A percentile compares a stretch with the other conserved stretches of the same genome.
Conservation (phyloP, 768 basidiomycete species). For the Baorangia bicolor region DNA sequence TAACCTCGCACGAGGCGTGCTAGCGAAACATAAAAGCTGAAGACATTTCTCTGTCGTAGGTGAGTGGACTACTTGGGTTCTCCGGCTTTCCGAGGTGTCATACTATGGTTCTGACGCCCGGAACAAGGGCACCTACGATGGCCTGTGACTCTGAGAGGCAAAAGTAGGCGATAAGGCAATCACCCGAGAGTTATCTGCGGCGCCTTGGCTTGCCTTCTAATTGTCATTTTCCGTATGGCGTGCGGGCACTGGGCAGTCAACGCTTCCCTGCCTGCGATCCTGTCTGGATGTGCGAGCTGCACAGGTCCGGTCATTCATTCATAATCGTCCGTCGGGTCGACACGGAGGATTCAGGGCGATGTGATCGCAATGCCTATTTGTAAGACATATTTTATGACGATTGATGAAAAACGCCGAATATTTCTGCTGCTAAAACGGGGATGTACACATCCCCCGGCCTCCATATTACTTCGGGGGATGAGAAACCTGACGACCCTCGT, state of each 20-base stretch:
- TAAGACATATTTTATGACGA: background rate
- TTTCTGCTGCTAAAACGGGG: no score
- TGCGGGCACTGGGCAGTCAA: background rate
- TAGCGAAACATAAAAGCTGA: background rate
- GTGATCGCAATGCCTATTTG: background rate
- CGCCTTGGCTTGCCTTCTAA: background rate
- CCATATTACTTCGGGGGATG: no score
- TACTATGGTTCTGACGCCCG: background rate
- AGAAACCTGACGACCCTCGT: no score
- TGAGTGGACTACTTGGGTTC: background rate
- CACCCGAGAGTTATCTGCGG: background rate
- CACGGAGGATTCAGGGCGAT: background rate
- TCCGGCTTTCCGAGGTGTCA: background rate
- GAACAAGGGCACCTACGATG: background rate
- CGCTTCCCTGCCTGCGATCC: background rate
- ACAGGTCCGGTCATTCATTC: background rate
- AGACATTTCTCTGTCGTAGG: background rate
- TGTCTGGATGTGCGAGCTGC: background rate
- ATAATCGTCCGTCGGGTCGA: background rate
- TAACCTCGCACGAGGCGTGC: background rate
- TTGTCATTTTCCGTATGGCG: background rate
- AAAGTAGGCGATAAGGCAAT: background rate
- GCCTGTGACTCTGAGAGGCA: background rate
- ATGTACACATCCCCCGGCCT: no score
- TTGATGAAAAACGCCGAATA: no score